Base-by-base conservation (phyloP, 768 basidiomycete species). In the Zangia roseola region DNA sequence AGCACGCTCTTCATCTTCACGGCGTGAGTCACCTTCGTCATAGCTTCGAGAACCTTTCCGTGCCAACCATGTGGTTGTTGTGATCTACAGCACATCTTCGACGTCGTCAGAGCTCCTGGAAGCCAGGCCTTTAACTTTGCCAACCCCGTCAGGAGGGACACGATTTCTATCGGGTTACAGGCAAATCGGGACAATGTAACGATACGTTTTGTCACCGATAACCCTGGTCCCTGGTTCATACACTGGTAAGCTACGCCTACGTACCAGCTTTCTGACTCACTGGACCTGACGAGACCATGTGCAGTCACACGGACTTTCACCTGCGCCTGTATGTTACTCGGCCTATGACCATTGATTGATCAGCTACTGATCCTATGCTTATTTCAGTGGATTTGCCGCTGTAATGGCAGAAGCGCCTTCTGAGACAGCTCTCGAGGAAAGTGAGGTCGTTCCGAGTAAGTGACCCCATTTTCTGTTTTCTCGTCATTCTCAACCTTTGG, bases 171-270 rank as follows among this genome's bases (percentile, higher is more conserved):
- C 0, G 71, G 55, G 13, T 33, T 21, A 12, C 60, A 38, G 60
- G 61, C 16, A 69, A 71, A 45, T 65, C 64, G 28, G 69, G 59
- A 68, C 26, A 66, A 62, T 12, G 74, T 78, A 16, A 78, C 78
- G 1, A 73, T 88, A 35, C 77, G 84, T 7, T 87, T 85, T 70
- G 63, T 63, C n/a, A 84, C 85, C 0, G 79, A 88, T 59, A 87
- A 87, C 63, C 74, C 84, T 1, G 57, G 57, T 2, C 60, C 60
- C 16, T 61, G 57, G 60, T 53, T 62, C 13, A 43, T 62, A 38
- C 60, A 61, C 33, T 59, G 60, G 60, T 50, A 23, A 41, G 50
- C 39, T 6, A n/a, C 3, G n/a, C 16, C 24, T 5, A 16, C 3
- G 9, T 36, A 8, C 1, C 10, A 10, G 4, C 10, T 7, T 39